phyloP scores from a whole-genome alignment of 441 rosid species.

The Gossypium lobatum region DNA sequence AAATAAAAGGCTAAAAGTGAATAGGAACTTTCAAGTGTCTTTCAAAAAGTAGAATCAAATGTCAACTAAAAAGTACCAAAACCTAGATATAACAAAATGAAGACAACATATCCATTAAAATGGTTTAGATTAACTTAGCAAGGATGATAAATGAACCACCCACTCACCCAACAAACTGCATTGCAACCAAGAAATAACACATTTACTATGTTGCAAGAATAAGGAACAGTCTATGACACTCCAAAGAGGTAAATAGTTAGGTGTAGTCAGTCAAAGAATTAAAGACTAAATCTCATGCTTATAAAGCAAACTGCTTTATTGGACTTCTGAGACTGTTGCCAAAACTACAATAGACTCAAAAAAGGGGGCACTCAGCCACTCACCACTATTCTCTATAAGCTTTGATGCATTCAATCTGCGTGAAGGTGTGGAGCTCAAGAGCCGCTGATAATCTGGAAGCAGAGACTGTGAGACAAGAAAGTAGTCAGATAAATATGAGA shows the following conservation, averaged over 20 bases:
- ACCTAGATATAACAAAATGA: not conserved
- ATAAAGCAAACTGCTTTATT: not conserved
- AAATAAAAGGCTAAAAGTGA: not conserved
- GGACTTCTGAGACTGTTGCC: not conserved
- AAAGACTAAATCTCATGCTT: not conserved
- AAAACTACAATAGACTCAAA: not conserved
- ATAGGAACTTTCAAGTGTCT: not conserved
- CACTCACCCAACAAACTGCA: not conserved
- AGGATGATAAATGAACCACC: not conserved
- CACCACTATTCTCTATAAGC: slow-evolving; percentile 94
- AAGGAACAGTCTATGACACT: not conserved
- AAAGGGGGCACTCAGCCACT: slow-evolving; percentile 36
- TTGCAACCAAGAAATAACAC: not conserved
- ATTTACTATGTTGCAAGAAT: not conserved
- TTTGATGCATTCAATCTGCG: slow-evolving; percentile 96
- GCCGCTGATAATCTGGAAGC: slow-evolving; percentile 99
- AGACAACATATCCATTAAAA: not conserved
- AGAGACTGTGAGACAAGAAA: slow-evolving; percentile 73
- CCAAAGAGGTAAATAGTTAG: not conserved
- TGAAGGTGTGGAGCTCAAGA: slow-evolving; percentile 92
- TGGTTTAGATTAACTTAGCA: not conserved
- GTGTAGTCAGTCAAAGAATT: not conserved
- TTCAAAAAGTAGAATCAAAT: not conserved
- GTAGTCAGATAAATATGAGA: slow-evolving; percentile 37
- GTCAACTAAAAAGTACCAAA: not conserved